Conservation (phyloP, 768 basidiomycete species). For the Russula emetica region DNA sequence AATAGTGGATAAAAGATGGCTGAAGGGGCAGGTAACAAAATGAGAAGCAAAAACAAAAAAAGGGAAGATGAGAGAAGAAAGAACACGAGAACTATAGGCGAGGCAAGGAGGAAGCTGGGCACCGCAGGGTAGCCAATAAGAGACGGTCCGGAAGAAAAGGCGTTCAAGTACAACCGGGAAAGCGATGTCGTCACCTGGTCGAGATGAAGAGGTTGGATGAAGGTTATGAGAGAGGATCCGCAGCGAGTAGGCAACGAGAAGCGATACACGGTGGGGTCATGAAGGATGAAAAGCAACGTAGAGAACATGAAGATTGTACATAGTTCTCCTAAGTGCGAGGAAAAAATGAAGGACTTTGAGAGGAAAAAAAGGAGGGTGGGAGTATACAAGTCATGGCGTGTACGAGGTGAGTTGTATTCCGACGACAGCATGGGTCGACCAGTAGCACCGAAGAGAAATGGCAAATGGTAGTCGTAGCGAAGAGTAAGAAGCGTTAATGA, state of each 20-base stretch:
- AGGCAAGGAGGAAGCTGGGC: background rate
- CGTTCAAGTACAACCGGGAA: constrained; percentile 4
- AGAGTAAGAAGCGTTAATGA: background rate
- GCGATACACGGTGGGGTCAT: constrained; percentile 14
- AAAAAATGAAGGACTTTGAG: background rate
- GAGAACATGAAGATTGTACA: background rate
- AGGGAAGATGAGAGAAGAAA: too few species aligned
- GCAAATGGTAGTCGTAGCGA: background rate
- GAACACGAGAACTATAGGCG: background rate
- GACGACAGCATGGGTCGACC: constrained; percentile 19
- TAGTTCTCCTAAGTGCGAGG: background rate
- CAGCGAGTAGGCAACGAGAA: background rate
- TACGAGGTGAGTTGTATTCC: constrained; percentile 8
- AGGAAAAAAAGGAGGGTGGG: constrained; percentile 18
- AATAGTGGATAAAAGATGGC: constrained; percentile 6
- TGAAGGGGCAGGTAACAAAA: constrained; percentile 7
- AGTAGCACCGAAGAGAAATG: constrained; percentile 5
- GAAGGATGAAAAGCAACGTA: constrained; percentile 11
- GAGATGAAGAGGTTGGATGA: background rate
- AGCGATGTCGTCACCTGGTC: background rate
- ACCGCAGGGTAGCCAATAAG: background rate
- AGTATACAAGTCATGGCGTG: constrained; percentile 13
- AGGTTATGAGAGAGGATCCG: background rate
- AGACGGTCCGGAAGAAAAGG: background rate
- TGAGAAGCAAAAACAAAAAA: constrained; percentile 2